Conservation (phyloP, 768 basidiomycete genomes). For the Lactarius psammicola region DNA sequence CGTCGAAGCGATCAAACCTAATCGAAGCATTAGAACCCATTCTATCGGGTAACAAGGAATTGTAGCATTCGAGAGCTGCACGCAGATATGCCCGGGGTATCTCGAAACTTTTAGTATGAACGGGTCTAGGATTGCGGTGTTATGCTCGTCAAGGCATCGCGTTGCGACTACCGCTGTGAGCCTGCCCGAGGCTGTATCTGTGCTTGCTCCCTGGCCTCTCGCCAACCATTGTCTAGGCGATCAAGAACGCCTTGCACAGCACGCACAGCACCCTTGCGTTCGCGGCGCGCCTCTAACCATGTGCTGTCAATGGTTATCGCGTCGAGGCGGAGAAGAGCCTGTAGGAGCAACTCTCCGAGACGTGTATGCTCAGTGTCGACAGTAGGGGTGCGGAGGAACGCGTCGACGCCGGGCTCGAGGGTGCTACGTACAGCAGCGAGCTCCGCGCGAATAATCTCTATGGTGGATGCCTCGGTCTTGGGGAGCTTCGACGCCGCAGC, state of each 20-base stretch:
- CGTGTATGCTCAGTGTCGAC: slow-evolving; percentile 46
- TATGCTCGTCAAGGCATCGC: slow-evolving; percentile 3
- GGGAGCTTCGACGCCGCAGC: slow-evolving; percentile 32
- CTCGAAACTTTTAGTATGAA: slow-evolving; percentile 5
- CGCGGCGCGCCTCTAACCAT: slow-evolving; percentile 75
- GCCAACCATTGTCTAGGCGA: slow-evolving; percentile 71
- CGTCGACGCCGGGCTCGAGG: slow-evolving; percentile 56
- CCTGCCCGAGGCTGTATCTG: slow-evolving; percentile 6
- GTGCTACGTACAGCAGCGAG: slow-evolving; percentile 49
- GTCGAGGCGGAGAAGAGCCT: slow-evolving; percentile 84
- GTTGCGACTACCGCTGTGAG: slow-evolving; percentile 9
- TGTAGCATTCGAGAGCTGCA: slow-evolving; percentile 8
- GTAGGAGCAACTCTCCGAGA: slow-evolving; percentile 80
- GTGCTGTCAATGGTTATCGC: slow-evolving; percentile 68
- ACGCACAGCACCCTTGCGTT: slow-evolving; percentile 83
- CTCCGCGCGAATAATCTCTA: slow-evolving; percentile 56
- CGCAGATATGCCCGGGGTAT: slow-evolving; percentile 7
- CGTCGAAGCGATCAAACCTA: slow-evolving; percentile 11
- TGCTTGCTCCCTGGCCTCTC: slow-evolving; percentile 26
- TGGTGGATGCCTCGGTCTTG: slow-evolving; percentile 50
- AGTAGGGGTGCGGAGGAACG: slow-evolving; percentile 41
- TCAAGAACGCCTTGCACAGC: slow-evolving; percentile 84
- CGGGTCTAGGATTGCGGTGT: not conserved
- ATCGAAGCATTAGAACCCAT: slow-evolving; percentile 3
- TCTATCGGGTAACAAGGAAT: slow-evolving; percentile 8